Evolutionary conservation across 495 filamentous ascomycete species (phyloP), one percentile per base, ranked within the genome.

Genomic region (Aspergillus homomorphus): DNA sequence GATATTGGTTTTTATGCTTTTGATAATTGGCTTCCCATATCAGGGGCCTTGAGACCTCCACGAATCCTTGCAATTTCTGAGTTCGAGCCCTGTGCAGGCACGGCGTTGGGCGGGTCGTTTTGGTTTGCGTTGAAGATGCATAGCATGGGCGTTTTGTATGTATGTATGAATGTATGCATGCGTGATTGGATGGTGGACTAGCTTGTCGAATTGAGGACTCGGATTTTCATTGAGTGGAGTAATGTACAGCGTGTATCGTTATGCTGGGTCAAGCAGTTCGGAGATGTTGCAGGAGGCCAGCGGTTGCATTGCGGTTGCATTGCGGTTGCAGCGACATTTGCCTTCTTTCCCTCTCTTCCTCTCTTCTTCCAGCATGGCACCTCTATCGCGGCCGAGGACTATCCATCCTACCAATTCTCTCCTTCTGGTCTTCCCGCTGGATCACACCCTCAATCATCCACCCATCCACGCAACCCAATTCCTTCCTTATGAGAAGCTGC

Each of bases 101-200:
- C 48, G 22, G 48, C 22, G 48, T 18, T 51, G 14, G n/a, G n/a
- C 16, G 15, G 48, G 24, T 30, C 28, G 10, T 24, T 23, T 30
- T 30, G 10, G 33, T 14, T 38, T 38, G 33, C 48, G 16, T 28
- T 51, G 48, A 30, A 28, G 16, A 30, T 51, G 48, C 48, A 51
- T 51, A 51, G 48, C 48, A 51, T 51, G 48, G 48, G 48, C 48
- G 48, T 50, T 28, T 51, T 51, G 48, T 26, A 51, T 16, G 23
- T n/a, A 51, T 51, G 33, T 38, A 30, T 51, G 21, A 48, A 1
- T 30, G 23, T 51, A 51, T 51, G 16, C 28, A 51, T 28, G 3
- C 28, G 28, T 51, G 48, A 23, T 51, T 28, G 12, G 6, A 38
- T 7, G 33, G 12, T 2, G 10, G 33, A 38, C 12, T 5, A 12